A percentile compares a stretch with the other conserved stretches of the same genome.
Evolutionary conservation across 2,329 filamentous ascomycete genomes (phyloP).

Genomic region (Nemania sp.): DNA sequence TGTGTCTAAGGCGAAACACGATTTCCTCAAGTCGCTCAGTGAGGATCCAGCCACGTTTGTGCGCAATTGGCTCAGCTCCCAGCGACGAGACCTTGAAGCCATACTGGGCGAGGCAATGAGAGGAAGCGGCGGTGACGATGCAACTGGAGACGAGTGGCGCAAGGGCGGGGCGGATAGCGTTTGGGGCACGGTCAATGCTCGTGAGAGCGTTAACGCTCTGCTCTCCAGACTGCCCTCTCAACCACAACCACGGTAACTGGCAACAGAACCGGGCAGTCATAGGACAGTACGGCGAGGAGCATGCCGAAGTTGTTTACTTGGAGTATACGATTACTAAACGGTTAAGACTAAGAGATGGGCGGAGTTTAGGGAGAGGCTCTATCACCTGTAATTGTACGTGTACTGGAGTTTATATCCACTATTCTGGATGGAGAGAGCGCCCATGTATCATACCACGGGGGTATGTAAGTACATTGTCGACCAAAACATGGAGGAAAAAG

Average conservation of each 20-base stretch:
- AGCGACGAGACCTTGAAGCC: constrained; percentile 87
- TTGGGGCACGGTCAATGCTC: constrained; percentile 62
- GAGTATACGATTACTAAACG: background rate
- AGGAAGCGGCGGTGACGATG: constrained; percentile 63
- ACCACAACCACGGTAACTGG: constrained; percentile 26
- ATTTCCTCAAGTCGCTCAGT: constrained; percentile 79
- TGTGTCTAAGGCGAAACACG: constrained; percentile 86
- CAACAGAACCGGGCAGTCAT: background rate
- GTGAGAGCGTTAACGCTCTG: constrained; percentile 66
- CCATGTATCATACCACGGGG: background rate
- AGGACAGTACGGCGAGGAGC: background rate
- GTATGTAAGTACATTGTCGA: background rate
- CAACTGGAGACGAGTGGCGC: constrained; percentile 70
- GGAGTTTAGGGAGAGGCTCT: constrained; percentile 14
- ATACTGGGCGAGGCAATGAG: constrained; percentile 80
- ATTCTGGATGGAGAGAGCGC: background rate
- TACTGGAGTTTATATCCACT: constrained; percentile 9
- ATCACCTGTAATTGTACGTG: constrained; percentile 2
- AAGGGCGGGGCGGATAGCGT: constrained; percentile 59
- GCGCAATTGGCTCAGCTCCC: constrained; percentile 84
- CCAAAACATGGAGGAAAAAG: background rate
- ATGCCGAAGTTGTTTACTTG: constrained; percentile 7
- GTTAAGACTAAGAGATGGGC: constrained; percentile 4
- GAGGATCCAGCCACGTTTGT: constrained; percentile 85
- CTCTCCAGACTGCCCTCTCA: constrained; percentile 55